Conservation (phyloP, 148 eudicot species). For the Polygonum aviculare region DNA sequence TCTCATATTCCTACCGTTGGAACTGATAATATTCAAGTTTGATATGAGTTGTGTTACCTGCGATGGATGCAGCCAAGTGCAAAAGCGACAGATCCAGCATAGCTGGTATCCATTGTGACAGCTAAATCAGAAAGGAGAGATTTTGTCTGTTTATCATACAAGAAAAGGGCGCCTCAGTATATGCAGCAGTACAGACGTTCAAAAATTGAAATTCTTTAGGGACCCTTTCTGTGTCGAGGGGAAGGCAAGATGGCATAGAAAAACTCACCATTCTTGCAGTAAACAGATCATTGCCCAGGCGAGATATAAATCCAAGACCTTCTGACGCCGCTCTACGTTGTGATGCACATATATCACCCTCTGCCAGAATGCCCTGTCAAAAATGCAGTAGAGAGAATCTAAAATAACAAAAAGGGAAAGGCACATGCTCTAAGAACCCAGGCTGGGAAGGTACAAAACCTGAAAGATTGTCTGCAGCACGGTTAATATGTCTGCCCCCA, state of each 20-base stretch:
- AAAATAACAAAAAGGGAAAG: neutral
- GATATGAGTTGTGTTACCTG: conserved; percentile 36
- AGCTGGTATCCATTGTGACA: conserved; percentile 45
- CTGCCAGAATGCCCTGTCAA: conserved; percentile 74
- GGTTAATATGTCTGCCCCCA: conserved; percentile 63
- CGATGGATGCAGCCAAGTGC: conserved; percentile 96
- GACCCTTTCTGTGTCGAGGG: neutral
- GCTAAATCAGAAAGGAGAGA: conserved; percentile 66
- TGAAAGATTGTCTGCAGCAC: conserved; percentile 79
- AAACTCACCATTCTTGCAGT: conserved; percentile 88
- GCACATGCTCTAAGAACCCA: neutral
- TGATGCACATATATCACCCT: conserved; percentile 84
- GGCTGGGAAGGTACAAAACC: conserved; percentile 31
- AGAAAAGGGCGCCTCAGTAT: neutral
- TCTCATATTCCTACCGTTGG: neutral
- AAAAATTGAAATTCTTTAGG: neutral
- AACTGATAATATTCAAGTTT: neutral
- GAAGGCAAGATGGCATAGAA: conserved; percentile 6
- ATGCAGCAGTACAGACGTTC: conserved; percentile 3
- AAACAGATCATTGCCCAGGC: conserved; percentile 80
- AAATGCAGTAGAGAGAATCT: conserved; percentile 1
- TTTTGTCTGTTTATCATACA: conserved; percentile 47
- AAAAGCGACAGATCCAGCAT: conserved; percentile 78
- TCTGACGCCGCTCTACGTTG: conserved; percentile 93
- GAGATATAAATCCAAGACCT: conserved; percentile 91